Base-by-base conservation (phyloP, 2,329 filamentous ascomycete genomes). In the Talaromyces sp. region DNA sequence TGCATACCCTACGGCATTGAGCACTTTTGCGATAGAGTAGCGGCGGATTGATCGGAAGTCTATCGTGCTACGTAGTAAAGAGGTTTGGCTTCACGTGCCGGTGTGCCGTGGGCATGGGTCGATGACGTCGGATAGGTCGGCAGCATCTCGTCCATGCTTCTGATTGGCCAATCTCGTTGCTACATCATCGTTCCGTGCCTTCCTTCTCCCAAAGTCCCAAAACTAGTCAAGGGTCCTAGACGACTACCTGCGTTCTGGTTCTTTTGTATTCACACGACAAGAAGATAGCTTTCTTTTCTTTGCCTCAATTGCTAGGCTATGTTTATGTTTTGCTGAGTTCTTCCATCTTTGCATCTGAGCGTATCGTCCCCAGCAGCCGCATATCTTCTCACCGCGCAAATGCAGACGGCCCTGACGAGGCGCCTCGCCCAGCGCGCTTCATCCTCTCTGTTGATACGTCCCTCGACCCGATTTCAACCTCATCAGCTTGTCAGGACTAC, bases 391-490 rank as follows among this genome's bases (percentile, higher is more conserved):
- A 28, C 50, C 60, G 8, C 50, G 40, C 56, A 40, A 21, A 63
- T 63, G 62, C 62, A 63, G 57, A 56, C 60, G 21, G 60, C 52
- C 23, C 11, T 62, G 52, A 50, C 58, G 40, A 63, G 62, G 52
- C 62, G 58, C 40, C 50, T 63, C 23, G 33, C 58, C 14, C 54
- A 7, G 31, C 50, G 62, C 6, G 48, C 58, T 31, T 39, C 57
- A 31, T 33, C 58, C 16, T 60, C 62, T 11, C 40, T 55, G 7
- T 52, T 50, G 28, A 37, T 52, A 28, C 62, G 57, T 23, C 7
- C 62, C 11, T 40, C 44, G 23, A 60, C 23, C 42, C 46, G 46
- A 52, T 40, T 56, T 11, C 62, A 56, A 39, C 23, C 23, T 18
- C 33, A 56, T 56, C 50, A 25, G 21, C 23, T 54, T 23, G 16